A percentile compares a stretch with the other conserved stretches of the same genome.
Conservation (phyloP, 2,329 filamentous ascomycete species). For the Trichophyton mentagrophytes region DNA sequence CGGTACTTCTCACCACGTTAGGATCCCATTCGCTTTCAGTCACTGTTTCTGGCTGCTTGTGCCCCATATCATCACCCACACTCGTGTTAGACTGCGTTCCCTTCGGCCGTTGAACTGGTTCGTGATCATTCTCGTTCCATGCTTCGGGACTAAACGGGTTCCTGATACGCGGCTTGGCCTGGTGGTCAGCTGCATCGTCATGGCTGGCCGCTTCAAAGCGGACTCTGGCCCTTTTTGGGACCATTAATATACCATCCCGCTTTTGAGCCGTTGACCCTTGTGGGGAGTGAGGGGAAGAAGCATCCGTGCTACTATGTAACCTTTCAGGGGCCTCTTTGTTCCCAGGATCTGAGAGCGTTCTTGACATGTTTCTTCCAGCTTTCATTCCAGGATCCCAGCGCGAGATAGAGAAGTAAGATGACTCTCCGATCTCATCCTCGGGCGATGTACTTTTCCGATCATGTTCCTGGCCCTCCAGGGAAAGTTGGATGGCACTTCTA, state of each 20-base stretch:
- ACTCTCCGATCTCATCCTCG: background rate
- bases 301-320: background rate
- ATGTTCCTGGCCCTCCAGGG: background rate
- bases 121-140: conserved; percentile 1
- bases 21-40: background rate
- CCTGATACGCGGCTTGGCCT: conserved; percentile 1
- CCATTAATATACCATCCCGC: background rate
- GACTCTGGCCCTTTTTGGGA: background rate
- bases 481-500: background rate
- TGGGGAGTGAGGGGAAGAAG: background rate
- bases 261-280: background rate
- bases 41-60: background rate
- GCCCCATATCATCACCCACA: background rate
- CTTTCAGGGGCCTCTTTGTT: background rate
- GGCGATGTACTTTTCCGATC: background rate
- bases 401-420: background rate
- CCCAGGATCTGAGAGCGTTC: background rate
- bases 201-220: background rate
- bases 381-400: background rate
- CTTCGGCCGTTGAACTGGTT: background rate
- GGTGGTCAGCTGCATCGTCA: background rate
- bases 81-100: background rate
- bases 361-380: background rate
- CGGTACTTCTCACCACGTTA: background rate
- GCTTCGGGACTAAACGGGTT: conserved; percentile 10